Conservation (phyloP, 108 stramenopile genomes). For the Hondaea fermentalgiana region DNA sequence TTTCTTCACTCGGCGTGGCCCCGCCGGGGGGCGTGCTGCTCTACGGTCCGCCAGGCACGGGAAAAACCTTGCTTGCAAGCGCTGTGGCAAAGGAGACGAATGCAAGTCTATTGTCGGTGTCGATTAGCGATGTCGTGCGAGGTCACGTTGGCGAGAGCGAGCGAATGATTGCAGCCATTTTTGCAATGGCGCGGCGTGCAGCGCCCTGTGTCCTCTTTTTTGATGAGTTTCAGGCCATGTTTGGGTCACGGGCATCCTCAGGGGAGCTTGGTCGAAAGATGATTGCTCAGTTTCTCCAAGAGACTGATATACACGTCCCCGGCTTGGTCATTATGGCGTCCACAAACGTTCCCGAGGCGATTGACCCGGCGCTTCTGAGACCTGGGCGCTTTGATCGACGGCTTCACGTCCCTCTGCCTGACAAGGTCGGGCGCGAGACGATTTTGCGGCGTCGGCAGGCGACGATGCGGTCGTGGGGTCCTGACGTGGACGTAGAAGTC, state of each 20-base stretch:
- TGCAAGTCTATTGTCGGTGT: conserved; percentile 94
- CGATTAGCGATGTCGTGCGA: conserved; percentile 45
- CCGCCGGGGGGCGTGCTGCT: conserved; percentile 92
- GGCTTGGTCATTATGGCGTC: conserved; percentile 93
- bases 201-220: conserved; percentile 99
- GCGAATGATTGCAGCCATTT: conserved; percentile 93
- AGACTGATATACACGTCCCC: conserved; percentile 61
- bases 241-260: conserved; percentile 78
- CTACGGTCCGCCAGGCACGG: conserved; percentile 98
- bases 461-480: conserved; percentile 70
- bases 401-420: conserved; percentile 93
- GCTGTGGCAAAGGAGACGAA: conserved; percentile 99
- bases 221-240: conserved; percentile 99
- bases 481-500: conserved; percentile 61
- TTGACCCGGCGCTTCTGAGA: conserved; percentile 96
- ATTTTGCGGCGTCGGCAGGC: conserved; percentile 90
- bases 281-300: conserved; percentile 97
- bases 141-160: conserved; percentile 98
- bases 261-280: conserved; percentile 73
- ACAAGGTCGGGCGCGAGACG: conserved; percentile 50
- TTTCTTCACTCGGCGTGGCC: conserved; percentile 83
- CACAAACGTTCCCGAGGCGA: conserved; percentile 95
- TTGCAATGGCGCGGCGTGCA: conserved; percentile 97
- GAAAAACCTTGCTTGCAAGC: conserved; percentile 96
- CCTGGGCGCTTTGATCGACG: conserved; percentile 98